These are phyloP conservation scores for Agastache rugosa DNA, from an alignment of 257 asterid genomes.

Conservation along the genomic window DNA sequence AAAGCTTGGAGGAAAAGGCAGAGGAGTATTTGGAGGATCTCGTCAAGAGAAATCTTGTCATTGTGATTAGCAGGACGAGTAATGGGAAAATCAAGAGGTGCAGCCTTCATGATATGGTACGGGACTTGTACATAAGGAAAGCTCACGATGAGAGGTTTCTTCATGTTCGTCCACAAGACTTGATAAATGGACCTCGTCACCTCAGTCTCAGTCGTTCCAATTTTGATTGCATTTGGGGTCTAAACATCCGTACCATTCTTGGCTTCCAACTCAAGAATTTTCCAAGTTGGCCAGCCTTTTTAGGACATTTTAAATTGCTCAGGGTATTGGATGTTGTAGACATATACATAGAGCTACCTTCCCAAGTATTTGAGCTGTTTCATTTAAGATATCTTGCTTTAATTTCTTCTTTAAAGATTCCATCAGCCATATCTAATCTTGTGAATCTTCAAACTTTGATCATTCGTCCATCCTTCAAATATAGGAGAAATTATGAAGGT, in stretches of 20 bases:
- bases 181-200: neutral
- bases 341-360: neutral
- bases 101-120: constrained; percentile 7
- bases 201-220: neutral
- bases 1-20: neutral
- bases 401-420: neutral
- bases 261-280: neutral
- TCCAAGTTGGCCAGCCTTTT: neutral
- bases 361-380: neutral
- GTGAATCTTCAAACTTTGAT: constrained; percentile 31
- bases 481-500: neutral
- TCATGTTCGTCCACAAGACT: neutral
- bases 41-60: neutral
- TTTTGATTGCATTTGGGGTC: neutral
- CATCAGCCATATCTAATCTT: constrained; percentile 28
- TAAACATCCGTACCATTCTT: neutral
- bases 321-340: neutral
- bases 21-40: neutral
- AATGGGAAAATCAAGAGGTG: neutral
- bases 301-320: neutral
- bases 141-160: neutral
- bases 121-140: neutral
- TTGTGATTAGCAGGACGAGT: neutral
- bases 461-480: neutral
- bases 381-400: constrained; percentile 22